These are phyloP conservation scores for Emmonsiellopsis sp. DNA, from an alignment of 2,329 filamentous ascomycete genomes.

Conservation along the genomic window DNA sequence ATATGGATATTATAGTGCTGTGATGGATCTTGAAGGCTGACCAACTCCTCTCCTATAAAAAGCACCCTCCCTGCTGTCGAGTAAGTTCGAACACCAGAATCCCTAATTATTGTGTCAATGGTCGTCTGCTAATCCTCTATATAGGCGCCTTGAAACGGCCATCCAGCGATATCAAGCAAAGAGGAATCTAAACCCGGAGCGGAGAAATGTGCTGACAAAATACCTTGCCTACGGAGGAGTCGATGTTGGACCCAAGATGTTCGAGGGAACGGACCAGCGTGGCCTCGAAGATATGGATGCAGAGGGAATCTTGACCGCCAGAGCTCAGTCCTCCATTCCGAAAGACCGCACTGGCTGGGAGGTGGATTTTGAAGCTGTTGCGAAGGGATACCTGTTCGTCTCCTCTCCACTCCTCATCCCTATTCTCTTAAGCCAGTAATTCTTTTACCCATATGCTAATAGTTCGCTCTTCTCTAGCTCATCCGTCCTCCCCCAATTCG, in stretches of 20 bases:
- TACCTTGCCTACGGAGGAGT: conserved; percentile 80
- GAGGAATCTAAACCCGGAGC: conserved; percentile 60
- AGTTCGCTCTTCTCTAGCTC: conserved; percentile 32
- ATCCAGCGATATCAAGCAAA: conserved; percentile 72
- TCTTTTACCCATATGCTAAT: not conserved
- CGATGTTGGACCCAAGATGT: conserved; percentile 51
- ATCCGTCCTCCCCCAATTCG: conserved; percentile 46
- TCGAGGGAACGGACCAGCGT: conserved; percentile 53
- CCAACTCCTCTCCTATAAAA: not conserved
- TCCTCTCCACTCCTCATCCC: not conserved
- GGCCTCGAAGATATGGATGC: conserved; percentile 54
- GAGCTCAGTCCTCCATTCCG: conserved; percentile 38
- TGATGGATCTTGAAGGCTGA: not conserved
- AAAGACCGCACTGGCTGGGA: conserved; percentile 57
- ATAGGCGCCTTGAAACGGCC: conserved; percentile 71
- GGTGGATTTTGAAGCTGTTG: conserved; percentile 72
- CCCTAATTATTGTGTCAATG: not conserved
- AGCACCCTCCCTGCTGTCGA: conserved; percentile 47
- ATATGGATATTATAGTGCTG: not conserved
- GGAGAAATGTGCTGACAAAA: conserved; percentile 59
- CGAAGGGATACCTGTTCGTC: conserved; percentile 66
- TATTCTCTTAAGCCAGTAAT: no score
- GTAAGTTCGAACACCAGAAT: conserved; percentile 34
- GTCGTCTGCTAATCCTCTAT: not conserved
- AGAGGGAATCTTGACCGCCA: conserved; percentile 54